Percentiles rank a stretch among this genome's conserved stretches.
phyloP scores from a whole-genome alignment of 306 rosid species.

The Prunus salicina region DNA sequence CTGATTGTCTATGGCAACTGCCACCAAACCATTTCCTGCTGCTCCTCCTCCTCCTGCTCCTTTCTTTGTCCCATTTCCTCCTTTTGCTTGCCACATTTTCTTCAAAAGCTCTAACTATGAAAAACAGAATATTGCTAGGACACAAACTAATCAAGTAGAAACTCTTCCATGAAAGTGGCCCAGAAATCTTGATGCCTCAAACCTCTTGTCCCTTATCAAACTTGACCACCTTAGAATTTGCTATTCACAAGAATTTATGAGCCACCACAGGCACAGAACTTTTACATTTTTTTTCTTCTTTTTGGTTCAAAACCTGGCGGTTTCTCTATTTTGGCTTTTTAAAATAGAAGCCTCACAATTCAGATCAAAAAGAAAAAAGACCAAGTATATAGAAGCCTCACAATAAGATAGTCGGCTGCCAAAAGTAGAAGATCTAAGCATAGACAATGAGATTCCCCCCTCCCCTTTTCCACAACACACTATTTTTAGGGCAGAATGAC shows the following conservation, averaged over 20 bases:
- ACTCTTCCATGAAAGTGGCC: background rate
- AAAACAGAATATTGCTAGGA: background rate
- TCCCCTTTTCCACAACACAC: background rate
- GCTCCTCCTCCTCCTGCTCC: slow-evolving; percentile 46
- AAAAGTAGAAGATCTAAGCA: slow-evolving; percentile 1
- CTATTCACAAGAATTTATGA: background rate
- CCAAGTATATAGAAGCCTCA: background rate
- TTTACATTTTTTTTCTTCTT: background rate
- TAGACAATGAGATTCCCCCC: background rate
- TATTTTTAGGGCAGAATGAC: background rate
- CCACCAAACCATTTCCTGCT: slow-evolving; percentile 70
- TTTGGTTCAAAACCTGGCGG: background rate
- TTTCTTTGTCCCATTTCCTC: slow-evolving; percentile 23
- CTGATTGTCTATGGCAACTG: slow-evolving; percentile 73
- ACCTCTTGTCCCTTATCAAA: background rate
- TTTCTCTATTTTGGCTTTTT: slow-evolving; percentile 17
- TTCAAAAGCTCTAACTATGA: background rate
- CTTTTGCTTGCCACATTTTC: slow-evolving; percentile 58
- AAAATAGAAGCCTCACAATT: slow-evolving; percentile 16
- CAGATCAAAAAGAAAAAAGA: background rate
- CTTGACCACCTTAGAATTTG: background rate
- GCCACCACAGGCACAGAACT: background rate
- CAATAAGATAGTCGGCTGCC: slow-evolving; percentile 8
- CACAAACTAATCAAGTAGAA: background rate
- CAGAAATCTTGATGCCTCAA: background rate